Percentiles rank a stretch among this genome's conserved stretches.
Conservation (phyloP, 1,284 basidiomycete species). For the Phellinidium pouzarii region DNA sequence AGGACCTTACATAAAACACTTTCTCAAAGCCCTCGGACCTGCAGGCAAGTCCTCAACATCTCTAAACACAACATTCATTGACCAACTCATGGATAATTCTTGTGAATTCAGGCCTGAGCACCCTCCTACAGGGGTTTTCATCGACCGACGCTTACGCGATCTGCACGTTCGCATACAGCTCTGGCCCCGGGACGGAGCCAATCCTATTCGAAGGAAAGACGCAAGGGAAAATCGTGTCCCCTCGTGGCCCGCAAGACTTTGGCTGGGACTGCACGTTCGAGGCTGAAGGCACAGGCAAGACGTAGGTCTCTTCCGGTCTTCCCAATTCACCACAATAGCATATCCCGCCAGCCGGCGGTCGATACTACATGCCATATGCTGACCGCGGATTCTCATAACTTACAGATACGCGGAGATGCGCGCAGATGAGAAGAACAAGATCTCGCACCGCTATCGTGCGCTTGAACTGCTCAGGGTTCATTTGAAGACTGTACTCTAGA, state of each 20-base stretch:
- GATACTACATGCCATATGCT: slow-evolving; percentile 1
- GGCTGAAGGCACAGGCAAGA: slow-evolving; percentile 66
- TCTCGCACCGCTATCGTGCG: slow-evolving; percentile 88
- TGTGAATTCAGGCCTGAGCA: slow-evolving; percentile 63
- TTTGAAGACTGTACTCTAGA: slow-evolving; percentile 32
- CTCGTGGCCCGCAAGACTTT: slow-evolving; percentile 72
- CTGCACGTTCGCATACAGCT: slow-evolving; percentile 93
- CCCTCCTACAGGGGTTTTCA: slow-evolving; percentile 77
- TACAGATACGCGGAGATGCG: slow-evolving; percentile 93
- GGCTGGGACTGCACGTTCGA: slow-evolving; percentile 94
- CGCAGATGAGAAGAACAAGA: slow-evolving; percentile 74
- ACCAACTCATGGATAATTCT: not conserved
- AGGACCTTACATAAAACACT: slow-evolving; percentile 96
- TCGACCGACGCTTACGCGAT: slow-evolving; percentile 82
- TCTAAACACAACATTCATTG: not conserved
- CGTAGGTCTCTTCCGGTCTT: slow-evolving; percentile 43
- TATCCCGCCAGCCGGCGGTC: too few species aligned
- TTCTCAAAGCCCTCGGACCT: slow-evolving; percentile 75
- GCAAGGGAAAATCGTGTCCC: slow-evolving; percentile 80
- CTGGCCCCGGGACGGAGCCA: slow-evolving; percentile 74
- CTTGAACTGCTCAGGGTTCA: slow-evolving; percentile 75
- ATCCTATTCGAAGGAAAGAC: slow-evolving; percentile 92
- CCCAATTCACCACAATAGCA: slow-evolving; percentile 1
- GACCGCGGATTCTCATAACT: not conserved
- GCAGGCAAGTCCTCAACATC: slow-evolving; percentile 44